Evolutionary conservation across 345 rosid genomes (phyloP), one percentile per base, ranked within the genome.

Genomic region (Draba incana): DNA sequence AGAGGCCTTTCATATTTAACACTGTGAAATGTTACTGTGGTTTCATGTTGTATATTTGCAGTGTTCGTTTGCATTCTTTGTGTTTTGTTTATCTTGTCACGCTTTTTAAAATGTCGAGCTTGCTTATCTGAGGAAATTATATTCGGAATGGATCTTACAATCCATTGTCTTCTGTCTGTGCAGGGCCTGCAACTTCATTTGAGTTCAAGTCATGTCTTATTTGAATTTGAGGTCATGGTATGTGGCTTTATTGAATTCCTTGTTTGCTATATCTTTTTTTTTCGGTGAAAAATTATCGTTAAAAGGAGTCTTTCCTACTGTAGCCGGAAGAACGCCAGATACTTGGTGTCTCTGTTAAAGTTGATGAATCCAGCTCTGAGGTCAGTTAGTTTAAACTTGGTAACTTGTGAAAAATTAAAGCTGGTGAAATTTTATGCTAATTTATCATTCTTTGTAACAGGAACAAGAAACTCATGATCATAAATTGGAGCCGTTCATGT

Each of bases 121-220:
- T 31, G 50, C 13, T 9, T 25, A 38, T 66, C 42, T 49, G 59
- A 51, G n/a, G 33, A 70, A 42, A 2, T 16, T 35, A 23, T 58
- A 33, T 54, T 62, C 25, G 4, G 6, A 47, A 57, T 59, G 44
- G 67, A 37, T 67, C 70, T 58, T 43, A 62, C 30, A 67, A 44
- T 43, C 30, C 38, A 20, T 52, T 62, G 41, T 75, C 62, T 58
- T 80, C 27, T 66, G 20, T 67, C 67, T 72, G 6, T 59, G 37
- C 81, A 95, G 99, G 99, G 98, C 66, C 86, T 95, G 63, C 86
- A 96, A 56, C 79, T 70, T 79, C 99, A 95, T 75, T 78, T 95
- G 79, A 77, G 82, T 54, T 76, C 99, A 8, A 86, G 90, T 38
- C 99, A 95, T 83, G 94, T 86, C 72, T 81, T 95, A 35, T 89